Evolutionary conservation across 495 filamentous ascomycete genomes (phyloP).

Genomic region (Barbatosphaeria neglecta): DNA sequence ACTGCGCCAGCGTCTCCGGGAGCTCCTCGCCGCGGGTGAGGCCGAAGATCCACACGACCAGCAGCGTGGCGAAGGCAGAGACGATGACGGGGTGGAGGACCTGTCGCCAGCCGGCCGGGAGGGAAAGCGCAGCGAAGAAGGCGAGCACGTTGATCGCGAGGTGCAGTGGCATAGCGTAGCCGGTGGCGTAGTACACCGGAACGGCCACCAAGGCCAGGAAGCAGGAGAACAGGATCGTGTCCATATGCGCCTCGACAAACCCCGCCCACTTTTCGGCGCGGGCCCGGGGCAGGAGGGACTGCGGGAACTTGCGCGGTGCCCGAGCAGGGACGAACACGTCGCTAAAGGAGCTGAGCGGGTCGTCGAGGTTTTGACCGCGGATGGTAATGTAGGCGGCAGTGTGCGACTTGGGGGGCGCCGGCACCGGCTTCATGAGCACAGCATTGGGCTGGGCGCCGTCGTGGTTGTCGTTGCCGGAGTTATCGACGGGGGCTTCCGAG

Average conservation of each 20-base stretch:
- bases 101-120: constrained; percentile 30
- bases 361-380: neutral
- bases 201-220: constrained; percentile 37
- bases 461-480: neutral
- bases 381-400: constrained; percentile 1
- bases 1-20: constrained; percentile 19
- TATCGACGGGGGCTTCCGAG: constrained; percentile 5
- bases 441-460: too few species aligned
- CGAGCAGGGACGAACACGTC: neutral
- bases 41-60: constrained; percentile 34
- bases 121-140: constrained; percentile 33
- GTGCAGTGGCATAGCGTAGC: constrained; percentile 44
- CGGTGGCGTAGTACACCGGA: constrained; percentile 34
- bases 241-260: constrained; percentile 25
- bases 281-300: constrained; percentile 27
- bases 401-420: constrained; percentile 2
- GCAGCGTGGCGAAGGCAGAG: constrained; percentile 31
- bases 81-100: constrained; percentile 43
- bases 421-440: neutral
- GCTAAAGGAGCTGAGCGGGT: neutral
- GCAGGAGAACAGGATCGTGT: constrained; percentile 23
- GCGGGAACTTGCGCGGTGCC: neutral
- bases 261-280: constrained; percentile 34
- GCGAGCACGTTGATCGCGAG: constrained; percentile 34
- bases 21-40: constrained; percentile 21